phyloP scores from a whole-genome alignment of 2,329 filamentous ascomycete genomes.

The Trichoderma cornu-damae region DNA sequence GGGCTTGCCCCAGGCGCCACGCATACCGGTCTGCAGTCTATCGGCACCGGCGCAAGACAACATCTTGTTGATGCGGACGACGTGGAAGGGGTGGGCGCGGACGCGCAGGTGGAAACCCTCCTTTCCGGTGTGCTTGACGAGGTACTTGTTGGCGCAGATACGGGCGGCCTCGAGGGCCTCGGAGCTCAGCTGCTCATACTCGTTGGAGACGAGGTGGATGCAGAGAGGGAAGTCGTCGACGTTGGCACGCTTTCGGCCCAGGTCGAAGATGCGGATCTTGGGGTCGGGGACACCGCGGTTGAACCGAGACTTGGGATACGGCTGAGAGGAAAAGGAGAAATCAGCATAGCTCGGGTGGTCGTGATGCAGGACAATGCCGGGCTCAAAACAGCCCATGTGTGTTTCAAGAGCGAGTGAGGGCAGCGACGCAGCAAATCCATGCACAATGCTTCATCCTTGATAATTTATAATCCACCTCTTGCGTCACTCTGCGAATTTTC shows the following conservation, averaged over 20 bases:
- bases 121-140: conserved; percentile 68
- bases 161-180: conserved; percentile 99
- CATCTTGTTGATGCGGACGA: conserved; percentile 99
- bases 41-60: conserved; percentile 99
- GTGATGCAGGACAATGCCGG: neutral
- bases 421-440: neutral
- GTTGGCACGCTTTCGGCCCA: conserved; percentile 95
- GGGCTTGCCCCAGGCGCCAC: conserved; percentile 99
- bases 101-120: conserved; percentile 70
- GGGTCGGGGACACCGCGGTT: conserved; percentile 95
- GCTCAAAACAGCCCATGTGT: neutral
- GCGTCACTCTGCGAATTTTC: conserved; percentile 14
- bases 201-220: conserved; percentile 99
- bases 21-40: conserved; percentile 99
- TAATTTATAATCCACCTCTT: conserved; percentile 8
- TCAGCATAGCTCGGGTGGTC: conserved; percentile 20
- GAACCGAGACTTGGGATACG: conserved; percentile 99
- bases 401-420: neutral
- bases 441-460: conserved; percentile 3
- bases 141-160: conserved; percentile 99
- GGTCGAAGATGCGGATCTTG: conserved; percentile 95
- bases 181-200: conserved; percentile 99
- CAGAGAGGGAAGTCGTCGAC: conserved; percentile 99
- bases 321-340: conserved; percentile 44
- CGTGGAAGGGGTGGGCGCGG: conserved; percentile 97